These are phyloP conservation scores for Citrus hindsii DNA, from an alignment of 345 rosid genomes.

Conservation along the genomic window DNA sequence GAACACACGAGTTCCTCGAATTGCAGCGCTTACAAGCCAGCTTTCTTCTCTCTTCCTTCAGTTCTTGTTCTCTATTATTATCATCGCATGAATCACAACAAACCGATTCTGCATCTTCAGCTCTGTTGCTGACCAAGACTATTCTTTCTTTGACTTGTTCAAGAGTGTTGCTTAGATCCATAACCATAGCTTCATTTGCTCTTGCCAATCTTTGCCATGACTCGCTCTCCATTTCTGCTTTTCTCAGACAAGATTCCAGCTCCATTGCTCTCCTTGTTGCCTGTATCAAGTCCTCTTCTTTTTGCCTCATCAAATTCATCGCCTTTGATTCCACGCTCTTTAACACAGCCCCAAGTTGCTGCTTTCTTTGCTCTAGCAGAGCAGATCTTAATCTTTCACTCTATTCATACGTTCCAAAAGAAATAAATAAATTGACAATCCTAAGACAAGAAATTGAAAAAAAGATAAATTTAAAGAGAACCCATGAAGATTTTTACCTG, in stretches of 20 bases:
- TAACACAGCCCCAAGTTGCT: constrained; percentile 19
- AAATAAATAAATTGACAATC: background rate
- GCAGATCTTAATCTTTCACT: constrained; percentile 30
- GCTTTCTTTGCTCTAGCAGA: constrained; percentile 34
- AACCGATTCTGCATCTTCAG: constrained; percentile 29
- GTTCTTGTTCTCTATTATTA: background rate
- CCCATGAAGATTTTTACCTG: constrained; percentile 16
- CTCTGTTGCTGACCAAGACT: constrained; percentile 5
- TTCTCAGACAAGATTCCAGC: constrained; percentile 37
- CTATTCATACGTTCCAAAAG: constrained; percentile 1
- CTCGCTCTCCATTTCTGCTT: constrained; percentile 28
- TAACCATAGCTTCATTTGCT: constrained; percentile 35
- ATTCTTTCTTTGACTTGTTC: constrained; percentile 18
- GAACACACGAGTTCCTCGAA: constrained; percentile 35
- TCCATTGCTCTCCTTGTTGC: constrained; percentile 34
- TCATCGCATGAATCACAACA: constrained; percentile 11
- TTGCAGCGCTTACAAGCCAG: constrained; percentile 26
- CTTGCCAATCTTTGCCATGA: constrained; percentile 33
- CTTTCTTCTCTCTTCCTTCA: background rate
- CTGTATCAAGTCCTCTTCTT: constrained; percentile 33
- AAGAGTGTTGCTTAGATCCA: constrained; percentile 30
- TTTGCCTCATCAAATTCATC: constrained; percentile 27
- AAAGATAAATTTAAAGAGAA: background rate
- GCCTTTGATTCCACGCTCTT: constrained; percentile 27
- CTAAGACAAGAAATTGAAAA: background rate